Evolutionary conservation across 768 basidiomycete genomes (phyloP), one percentile per base, ranked within the genome.

Genomic region (Amyloporia xantha): DNA sequence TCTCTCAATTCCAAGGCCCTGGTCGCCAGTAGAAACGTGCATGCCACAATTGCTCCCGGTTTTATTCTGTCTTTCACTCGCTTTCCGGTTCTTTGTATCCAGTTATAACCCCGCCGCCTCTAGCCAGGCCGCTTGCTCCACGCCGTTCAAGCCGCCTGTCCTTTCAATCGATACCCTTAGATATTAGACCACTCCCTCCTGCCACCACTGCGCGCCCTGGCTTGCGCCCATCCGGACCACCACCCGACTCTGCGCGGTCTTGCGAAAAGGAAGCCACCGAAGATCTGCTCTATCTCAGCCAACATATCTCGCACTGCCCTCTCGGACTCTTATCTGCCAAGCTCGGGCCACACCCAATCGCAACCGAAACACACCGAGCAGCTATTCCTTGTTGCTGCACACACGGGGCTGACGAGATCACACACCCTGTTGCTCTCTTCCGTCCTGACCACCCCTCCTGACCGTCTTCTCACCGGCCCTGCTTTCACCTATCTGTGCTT

Each of bases 351-450:
- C 35, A 7, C n/a, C 44, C 28, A 47, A 10, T 37, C 35, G 19
- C 46, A 20, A 28, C 42, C 24, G 25, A 43, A 25, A 15, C 30
- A 33, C 30, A 33, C 30, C 38, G 38, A 21, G 15, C 38, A 39
- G 15, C 38, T 17, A 39, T 39, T 39, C 19, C 33, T 7, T 42
- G 10, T 26, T 26, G 41, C 41, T 42, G 41, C 41, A 42, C 37
- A 26, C 37, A 47, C 46, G 24, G 46, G 41, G 46, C 46, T 47
- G 46, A 47, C 46, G 39, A 27, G 15, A 39, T 39, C 38, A 39
- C 39, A 15, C 28, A n/a, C 27, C 44, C 23, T 35, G 36, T 23
- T 19, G 17, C 21, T 35, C 30, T 11, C 15, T 10, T 39, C 3
- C 33, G 25, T 47, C 39, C 46, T 47, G 15, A 9, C 17, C 38